phyloP scores from a whole-genome alignment of 2,329 filamentous ascomycete genomes.

The Aureobasidium vineae region DNA sequence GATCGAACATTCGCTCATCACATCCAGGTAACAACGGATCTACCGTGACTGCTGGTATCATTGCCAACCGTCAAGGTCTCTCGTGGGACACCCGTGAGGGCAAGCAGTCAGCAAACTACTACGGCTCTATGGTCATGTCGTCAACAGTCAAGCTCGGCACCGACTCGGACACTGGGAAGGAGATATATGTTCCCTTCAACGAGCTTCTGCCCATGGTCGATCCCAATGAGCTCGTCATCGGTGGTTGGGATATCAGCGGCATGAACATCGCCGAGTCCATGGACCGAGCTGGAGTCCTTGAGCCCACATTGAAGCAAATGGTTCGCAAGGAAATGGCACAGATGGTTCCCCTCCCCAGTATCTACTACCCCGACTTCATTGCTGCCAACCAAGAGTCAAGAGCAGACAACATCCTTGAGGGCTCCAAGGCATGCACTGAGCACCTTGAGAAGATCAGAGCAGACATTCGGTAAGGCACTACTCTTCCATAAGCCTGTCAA shows the following conservation, averaged over 20 bases:
- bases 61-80: constrained; percentile 86
- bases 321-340: constrained; percentile 90
- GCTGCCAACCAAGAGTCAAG: constrained; percentile 97
- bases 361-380: constrained; percentile 99
- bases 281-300: constrained; percentile 92
- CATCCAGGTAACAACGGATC: constrained; percentile 75
- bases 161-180: constrained; percentile 76
- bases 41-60: constrained; percentile 93
- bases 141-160: constrained; percentile 96
- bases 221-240: constrained; percentile 91
- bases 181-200: constrained; percentile 96
- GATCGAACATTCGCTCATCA: background rate
- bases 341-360: constrained; percentile 85
- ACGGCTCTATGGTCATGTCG: constrained; percentile 94
- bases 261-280: constrained; percentile 88
- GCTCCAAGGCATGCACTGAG: constrained; percentile 76
- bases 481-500: background rate
- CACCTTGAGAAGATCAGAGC: constrained; percentile 92
- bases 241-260: constrained; percentile 95
- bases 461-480: constrained; percentile 68
- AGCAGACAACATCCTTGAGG: constrained; percentile 84
- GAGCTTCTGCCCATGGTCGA: constrained; percentile 94
- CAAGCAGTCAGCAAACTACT: constrained; percentile 85
- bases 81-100: constrained; percentile 95
- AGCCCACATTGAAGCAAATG: constrained; percentile 86